A percentile compares a stretch with the other conserved stretches of the same genome.
These are phyloP conservation scores for Hypoxylon sp. DNA, from an alignment of 2,329 filamentous ascomycete species.

Conservation along the genomic window DNA sequence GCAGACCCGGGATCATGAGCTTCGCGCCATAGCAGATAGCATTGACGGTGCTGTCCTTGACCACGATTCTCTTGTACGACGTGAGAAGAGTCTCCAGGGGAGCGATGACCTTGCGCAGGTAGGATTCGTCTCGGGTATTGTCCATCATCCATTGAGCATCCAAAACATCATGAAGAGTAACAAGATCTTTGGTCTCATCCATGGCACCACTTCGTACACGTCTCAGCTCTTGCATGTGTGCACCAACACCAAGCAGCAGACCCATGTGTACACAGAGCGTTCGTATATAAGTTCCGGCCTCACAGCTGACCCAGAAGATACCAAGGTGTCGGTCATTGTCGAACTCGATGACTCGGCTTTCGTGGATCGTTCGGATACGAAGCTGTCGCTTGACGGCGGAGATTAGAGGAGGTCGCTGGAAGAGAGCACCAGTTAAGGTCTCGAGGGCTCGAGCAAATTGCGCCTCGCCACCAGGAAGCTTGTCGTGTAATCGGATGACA, in stretches of 20 bases:
- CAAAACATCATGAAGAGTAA: constrained; percentile 94
- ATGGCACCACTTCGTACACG: constrained; percentile 95
- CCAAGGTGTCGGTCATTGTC: constrained; percentile 98
- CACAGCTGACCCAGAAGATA: constrained; percentile 99
- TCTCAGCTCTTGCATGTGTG: constrained; percentile 98
- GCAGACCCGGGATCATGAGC: constrained; percentile 96
- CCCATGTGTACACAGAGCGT: constrained; percentile 96
- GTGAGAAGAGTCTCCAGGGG: constrained; percentile 93
- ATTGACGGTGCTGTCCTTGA: constrained; percentile 97
- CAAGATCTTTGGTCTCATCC: constrained; percentile 89
- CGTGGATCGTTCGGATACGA: constrained; percentile 97
- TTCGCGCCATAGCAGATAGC: constrained; percentile 99
- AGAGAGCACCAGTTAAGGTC: constrained; percentile 94
- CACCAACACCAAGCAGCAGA: constrained; percentile 82
- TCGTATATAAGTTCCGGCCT: constrained; percentile 98
- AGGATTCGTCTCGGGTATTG: constrained; percentile 94
- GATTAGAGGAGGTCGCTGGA: constrained; percentile 96
- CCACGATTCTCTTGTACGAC: constrained; percentile 95
- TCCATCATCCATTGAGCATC: constrained; percentile 97
- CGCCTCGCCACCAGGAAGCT: constrained; percentile 90
- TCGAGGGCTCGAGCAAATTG: constrained; percentile 95
- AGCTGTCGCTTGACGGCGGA: constrained; percentile 99
- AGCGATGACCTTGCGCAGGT: constrained; percentile 90
- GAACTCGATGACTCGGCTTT: constrained; percentile 97
- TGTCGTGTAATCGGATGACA: constrained; percentile 95